These are phyloP conservation scores for Trichosporon sp. DNA, from an alignment of 1,284 basidiomycete species.

Conservation along the genomic window DNA sequence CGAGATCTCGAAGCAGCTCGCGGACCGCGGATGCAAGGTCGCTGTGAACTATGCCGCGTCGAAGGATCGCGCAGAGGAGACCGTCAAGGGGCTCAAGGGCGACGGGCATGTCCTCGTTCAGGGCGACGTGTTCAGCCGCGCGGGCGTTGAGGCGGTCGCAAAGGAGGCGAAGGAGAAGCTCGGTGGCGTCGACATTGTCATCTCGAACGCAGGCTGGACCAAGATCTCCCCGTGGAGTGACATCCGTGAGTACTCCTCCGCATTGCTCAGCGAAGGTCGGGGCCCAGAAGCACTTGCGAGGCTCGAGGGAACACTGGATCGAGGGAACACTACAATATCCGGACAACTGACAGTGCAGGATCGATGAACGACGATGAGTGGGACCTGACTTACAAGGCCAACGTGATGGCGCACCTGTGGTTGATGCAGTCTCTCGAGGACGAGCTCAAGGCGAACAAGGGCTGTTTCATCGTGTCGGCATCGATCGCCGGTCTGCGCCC, in stretches of 20 bases:
- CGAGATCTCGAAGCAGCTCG: slow-evolving; percentile 18
- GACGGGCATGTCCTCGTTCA: slow-evolving; percentile 22
- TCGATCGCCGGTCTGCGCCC: slow-evolving; percentile 10
- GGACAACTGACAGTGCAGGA: slow-evolving; percentile 2
- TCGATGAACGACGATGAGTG: slow-evolving; percentile 23
- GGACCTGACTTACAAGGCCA: slow-evolving; percentile 23
- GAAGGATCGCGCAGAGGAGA: slow-evolving; percentile 20
- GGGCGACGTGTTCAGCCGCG: slow-evolving; percentile 25
- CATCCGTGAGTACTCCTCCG: slow-evolving; percentile 17
- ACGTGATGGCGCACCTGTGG: slow-evolving; percentile 27
- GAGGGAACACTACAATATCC: too few relatives aligned
- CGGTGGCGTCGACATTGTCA: slow-evolving; percentile 24
- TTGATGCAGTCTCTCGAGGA: slow-evolving; percentile 23
- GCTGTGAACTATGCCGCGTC: slow-evolving; percentile 26
- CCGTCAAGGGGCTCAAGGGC: slow-evolving; percentile 14
- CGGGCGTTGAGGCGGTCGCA: slow-evolving; percentile 18
- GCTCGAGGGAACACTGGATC: too few relatives aligned
- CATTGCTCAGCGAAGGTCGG: too few relatives aligned
- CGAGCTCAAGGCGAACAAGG: slow-evolving; percentile 21
- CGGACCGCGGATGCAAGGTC: slow-evolving; percentile 19
- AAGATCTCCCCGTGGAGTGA: slow-evolving; percentile 23
- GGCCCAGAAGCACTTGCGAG: too few relatives aligned
- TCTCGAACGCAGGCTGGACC: slow-evolving; percentile 29
- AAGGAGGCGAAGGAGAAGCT: slow-evolving; percentile 17
- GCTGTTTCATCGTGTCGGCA: slow-evolving; percentile 22